A percentile compares a stretch with the other conserved stretches of the same genome.
phyloP scores from a whole-genome alignment of 768 basidiomycete species.

The Tremella fuciformis region DNA sequence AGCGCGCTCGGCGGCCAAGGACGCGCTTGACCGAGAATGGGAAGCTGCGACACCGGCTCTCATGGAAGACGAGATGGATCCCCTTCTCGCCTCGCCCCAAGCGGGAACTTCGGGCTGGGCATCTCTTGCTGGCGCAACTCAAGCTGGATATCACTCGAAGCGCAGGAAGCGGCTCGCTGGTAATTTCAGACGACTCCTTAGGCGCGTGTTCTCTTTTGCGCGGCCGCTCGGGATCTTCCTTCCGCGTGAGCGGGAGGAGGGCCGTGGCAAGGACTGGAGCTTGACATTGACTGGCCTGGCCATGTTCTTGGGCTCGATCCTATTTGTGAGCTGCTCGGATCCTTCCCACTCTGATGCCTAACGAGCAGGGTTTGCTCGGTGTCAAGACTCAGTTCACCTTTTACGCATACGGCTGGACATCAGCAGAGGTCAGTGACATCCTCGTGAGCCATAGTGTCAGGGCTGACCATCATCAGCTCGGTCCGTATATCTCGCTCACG shows the following conservation, averaged over 20 bases:
- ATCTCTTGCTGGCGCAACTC: not conserved
- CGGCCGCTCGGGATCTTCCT: conserved; percentile 68
- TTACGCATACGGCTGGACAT: conserved; percentile 48
- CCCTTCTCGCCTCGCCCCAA: no score
- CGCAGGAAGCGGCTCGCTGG: conserved; percentile 36
- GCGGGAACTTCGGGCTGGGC: not conserved
- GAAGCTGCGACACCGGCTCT: conserved; percentile 35
- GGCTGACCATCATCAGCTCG: conserved; percentile 30
- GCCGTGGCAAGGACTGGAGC: conserved; percentile 65
- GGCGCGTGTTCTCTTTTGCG: conserved; percentile 57
- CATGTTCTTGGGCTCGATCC: conserved; percentile 64
- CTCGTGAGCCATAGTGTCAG: not conserved
- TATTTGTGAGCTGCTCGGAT: conserved; percentile 60
- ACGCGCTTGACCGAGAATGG: conserved; percentile 46
- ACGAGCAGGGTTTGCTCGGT: conserved; percentile 34
- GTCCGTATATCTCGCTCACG: conserved; percentile 46
- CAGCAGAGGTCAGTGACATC: conserved; percentile 35
- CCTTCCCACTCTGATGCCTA: not conserved
- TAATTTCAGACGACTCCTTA: conserved; percentile 42
- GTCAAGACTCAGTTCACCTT: conserved; percentile 46
- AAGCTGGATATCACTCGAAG: conserved; percentile 13
- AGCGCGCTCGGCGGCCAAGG: conserved; percentile 27
- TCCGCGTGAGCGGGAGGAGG: conserved; percentile 56
- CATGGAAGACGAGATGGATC: no score
- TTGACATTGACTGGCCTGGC: conserved; percentile 66